Percentiles rank a stretch among this genome's conserved stretches.
phyloP scores from a whole-genome alignment of 805 yeast genomes.

The Blastobotrys peoriensis region DNA sequence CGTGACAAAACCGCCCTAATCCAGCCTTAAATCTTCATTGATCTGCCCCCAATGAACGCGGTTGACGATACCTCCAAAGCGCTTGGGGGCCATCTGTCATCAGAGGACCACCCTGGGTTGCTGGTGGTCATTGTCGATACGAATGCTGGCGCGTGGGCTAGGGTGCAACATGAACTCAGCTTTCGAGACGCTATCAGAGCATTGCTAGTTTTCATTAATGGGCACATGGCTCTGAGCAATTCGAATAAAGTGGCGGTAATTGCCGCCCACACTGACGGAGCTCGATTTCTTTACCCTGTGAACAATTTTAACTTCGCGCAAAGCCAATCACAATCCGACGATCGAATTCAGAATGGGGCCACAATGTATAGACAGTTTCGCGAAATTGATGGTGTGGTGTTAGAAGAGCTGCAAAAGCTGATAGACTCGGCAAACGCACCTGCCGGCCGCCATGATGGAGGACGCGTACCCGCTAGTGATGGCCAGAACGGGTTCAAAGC shows the following conservation, averaged over 20 bases:
- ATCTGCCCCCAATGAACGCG: too few relatives aligned
- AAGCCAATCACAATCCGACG: conserved; percentile 6
- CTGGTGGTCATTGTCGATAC: conserved; percentile 74
- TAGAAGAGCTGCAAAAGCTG: conserved; percentile 50
- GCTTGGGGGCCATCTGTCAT: conserved; percentile 15
- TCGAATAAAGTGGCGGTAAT: conserved; percentile 79
- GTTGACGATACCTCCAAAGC: conserved; percentile 31
- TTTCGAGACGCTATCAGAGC: conserved; percentile 58
- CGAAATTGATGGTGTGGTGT: conserved; percentile 66
- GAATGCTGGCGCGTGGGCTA: conserved; percentile 64
- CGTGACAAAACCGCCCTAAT: too few relatives aligned
- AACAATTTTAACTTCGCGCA: conserved; percentile 3
- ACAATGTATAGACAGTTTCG: conserved; percentile 80
- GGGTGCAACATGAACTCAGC: conserved; percentile 32
- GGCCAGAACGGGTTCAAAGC: conserved; percentile 22
- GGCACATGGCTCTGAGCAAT: conserved; percentile 79
- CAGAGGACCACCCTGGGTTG: conserved; percentile 70
- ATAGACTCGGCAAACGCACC: neutral
- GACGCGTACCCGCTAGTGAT: conserved; percentile 33
- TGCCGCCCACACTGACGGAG: conserved; percentile 65
- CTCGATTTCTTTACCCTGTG: conserved; percentile 63
- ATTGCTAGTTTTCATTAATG: conserved; percentile 71
- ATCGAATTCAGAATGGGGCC: conserved; percentile 33
- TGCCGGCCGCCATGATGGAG: too few relatives aligned
- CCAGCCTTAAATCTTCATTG: too few relatives aligned